These are phyloP conservation scores for Phytophthora multivora DNA, from an alignment of 352 stramenopile genomes.

Conservation along the genomic window DNA sequence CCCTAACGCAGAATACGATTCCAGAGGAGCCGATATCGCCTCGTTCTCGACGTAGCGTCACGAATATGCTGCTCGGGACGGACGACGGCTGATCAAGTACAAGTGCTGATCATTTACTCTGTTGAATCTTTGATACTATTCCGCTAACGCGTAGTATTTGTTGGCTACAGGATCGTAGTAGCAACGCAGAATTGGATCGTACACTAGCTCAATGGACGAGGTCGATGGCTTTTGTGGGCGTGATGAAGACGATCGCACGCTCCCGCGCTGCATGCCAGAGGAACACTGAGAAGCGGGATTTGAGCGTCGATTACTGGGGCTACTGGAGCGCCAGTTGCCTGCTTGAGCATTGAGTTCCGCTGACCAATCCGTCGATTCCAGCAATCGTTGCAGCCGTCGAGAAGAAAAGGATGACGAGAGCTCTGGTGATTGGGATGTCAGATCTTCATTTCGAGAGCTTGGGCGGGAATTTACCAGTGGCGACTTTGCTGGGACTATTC, in stretches of 20 bases:
- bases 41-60: slow-evolving; percentile 45
- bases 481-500: slow-evolving; percentile 12
- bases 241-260: slow-evolving; percentile 4
- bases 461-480: slow-evolving; percentile 16
- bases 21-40: slow-evolving; percentile 38
- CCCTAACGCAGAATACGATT: slow-evolving; percentile 34
- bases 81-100: slow-evolving; percentile 42
- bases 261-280: not conserved
- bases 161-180: slow-evolving; percentile 84
- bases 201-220: slow-evolving; percentile 75
- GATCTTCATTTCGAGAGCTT: not conserved
- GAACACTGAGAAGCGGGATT: not conserved
- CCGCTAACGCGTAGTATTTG: slow-evolving; percentile 85
- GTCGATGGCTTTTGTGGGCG: slow-evolving; percentile 10
- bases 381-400: slow-evolving; percentile 52
- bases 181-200: slow-evolving; percentile 82
- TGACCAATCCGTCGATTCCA: slow-evolving; percentile 78
- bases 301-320: not conserved
- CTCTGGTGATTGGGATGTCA: not conserved
- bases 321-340: not conserved
- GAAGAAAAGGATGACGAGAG: slow-evolving; percentile 45
- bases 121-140: slow-evolving; percentile 45
- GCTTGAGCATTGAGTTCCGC: slow-evolving; percentile 28
- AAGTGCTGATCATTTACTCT: not conserved
- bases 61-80: slow-evolving; percentile 50